Conservation (phyloP, 2,329 filamentous ascomycete species). For the Stagonosporopsis chrysanthemi region DNA sequence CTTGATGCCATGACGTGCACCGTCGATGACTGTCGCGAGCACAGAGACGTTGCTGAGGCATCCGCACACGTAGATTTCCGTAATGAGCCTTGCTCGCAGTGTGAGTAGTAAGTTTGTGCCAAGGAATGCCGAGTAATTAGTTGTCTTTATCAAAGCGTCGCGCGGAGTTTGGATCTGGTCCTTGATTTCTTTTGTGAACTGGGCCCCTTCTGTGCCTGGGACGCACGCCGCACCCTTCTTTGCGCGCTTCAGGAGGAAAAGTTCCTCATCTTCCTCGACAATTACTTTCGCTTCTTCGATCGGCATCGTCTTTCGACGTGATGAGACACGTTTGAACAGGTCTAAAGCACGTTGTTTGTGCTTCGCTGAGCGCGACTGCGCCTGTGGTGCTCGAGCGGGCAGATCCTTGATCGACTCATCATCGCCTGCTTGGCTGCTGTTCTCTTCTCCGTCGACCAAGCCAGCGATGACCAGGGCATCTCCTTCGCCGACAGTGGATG, state of each 20-base stretch:
- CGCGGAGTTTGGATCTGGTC: constrained; percentile 57
- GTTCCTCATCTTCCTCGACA: constrained; percentile 54
- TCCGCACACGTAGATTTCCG: constrained; percentile 88
- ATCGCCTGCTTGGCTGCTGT: constrained; percentile 45
- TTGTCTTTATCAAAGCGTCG: constrained; percentile 70
- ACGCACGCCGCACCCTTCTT: constrained; percentile 53
- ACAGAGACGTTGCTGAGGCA: constrained; percentile 87
- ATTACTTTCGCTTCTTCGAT: constrained; percentile 37
- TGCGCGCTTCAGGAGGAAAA: constrained; percentile 53
- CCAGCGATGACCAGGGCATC: constrained; percentile 54
- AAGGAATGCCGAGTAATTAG: constrained; percentile 87
- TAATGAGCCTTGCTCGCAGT: constrained; percentile 86
- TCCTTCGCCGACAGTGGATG: constrained; percentile 56
- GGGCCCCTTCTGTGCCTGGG: constrained; percentile 54
- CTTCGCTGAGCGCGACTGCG: constrained; percentile 45
- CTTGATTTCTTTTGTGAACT: constrained; percentile 60
- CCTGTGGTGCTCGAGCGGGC: constrained; percentile 30
- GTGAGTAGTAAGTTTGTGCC: constrained; percentile 75
- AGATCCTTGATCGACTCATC: constrained; percentile 40
- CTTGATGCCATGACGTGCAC: constrained; percentile 84
- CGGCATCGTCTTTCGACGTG: constrained; percentile 38
- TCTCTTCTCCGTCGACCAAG: constrained; percentile 45
- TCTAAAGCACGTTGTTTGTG: constrained; percentile 48
- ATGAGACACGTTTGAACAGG: constrained; percentile 48
- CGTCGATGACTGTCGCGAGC: constrained; percentile 90